Evolutionary conservation across 768 basidiomycete species (phyloP).

Genomic region (Boletus edulis): DNA sequence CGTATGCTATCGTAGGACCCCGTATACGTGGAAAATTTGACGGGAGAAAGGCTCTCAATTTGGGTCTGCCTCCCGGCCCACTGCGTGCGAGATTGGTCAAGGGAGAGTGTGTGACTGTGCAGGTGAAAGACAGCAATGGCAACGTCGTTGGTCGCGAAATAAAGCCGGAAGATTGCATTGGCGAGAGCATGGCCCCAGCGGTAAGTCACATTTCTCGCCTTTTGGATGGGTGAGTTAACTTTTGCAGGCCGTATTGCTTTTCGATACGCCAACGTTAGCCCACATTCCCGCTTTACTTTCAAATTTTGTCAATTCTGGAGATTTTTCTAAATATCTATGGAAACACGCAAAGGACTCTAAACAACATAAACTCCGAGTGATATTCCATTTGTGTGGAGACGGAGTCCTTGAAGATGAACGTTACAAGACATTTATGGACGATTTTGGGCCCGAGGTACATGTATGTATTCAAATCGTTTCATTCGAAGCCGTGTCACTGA

Average conservation of each 20-base stretch:
- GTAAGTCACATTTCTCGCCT: constrained; percentile 29
- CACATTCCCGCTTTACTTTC: constrained; percentile 54
- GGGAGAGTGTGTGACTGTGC: constrained; percentile 62
- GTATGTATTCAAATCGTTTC: constrained; percentile 40
- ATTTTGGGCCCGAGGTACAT: constrained; percentile 57
- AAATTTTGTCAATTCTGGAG: constrained; percentile 44
- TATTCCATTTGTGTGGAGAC: constrained; percentile 73
- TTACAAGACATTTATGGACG: constrained; percentile 72
- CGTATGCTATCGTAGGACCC: constrained; percentile 53
- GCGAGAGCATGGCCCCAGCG: constrained; percentile 47
- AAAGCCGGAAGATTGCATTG: constrained; percentile 58
- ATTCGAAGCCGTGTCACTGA: background rate
- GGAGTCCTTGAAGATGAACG: constrained; percentile 65
- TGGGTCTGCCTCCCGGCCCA: constrained; percentile 63
- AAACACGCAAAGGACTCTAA: constrained; percentile 37
- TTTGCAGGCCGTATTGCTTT: constrained; percentile 55
- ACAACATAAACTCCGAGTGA: constrained; percentile 43
- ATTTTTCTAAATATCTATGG: constrained; percentile 50
- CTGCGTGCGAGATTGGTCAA: constrained; percentile 57
- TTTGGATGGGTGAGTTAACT: background rate
- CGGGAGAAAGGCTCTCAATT: constrained; percentile 53
- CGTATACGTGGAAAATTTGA: constrained; percentile 71
- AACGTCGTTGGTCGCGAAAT: constrained; percentile 47
- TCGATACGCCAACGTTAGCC: constrained; percentile 66
- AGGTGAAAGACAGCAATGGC: constrained; percentile 44